These are phyloP conservation scores for Taphrina sp. DNA, from an alignment of 1,139 yeast genomes.

Conservation along the genomic window DNA sequence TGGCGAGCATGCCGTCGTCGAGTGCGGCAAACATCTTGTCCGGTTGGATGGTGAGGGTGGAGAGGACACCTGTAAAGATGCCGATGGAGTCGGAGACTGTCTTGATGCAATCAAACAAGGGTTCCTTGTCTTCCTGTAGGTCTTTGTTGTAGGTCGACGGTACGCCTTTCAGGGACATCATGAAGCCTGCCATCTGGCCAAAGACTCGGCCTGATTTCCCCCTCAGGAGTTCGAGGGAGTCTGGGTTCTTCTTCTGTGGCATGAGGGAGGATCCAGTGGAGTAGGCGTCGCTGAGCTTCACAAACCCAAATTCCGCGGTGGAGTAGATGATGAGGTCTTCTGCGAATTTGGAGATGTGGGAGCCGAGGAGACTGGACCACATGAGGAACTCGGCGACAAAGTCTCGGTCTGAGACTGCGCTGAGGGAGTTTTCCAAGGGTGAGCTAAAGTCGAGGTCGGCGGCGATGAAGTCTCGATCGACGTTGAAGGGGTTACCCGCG, in stretches of 20 bases:
- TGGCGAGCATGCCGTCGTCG: constrained; percentile 98
- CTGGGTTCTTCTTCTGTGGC: constrained; percentile 99
- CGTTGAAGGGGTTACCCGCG: constrained; percentile 98
- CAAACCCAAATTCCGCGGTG: constrained; percentile 94
- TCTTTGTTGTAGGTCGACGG: constrained; percentile 98
- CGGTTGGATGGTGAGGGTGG: constrained; percentile 71
- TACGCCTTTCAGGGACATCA: constrained; percentile 91
- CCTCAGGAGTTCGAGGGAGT: constrained; percentile 86
- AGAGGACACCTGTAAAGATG: constrained; percentile 93
- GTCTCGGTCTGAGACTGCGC: constrained; percentile 96
- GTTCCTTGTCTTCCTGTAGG: constrained; percentile 98
- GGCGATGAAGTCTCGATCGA: constrained; percentile 88
- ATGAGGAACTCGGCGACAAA: constrained; percentile 95
- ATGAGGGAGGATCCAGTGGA: constrained; percentile 96
- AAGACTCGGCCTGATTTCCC: constrained; percentile 97
- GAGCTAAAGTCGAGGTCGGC: constrained; percentile 71
- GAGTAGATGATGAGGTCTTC: constrained; percentile 95
- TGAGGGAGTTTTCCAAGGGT: constrained; percentile 88
- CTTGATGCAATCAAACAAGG: constrained; percentile 82
- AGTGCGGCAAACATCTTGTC: constrained; percentile 80
- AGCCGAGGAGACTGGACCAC: constrained; percentile 95
- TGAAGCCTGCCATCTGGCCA: constrained; percentile 90
- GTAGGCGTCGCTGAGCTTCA: constrained; percentile 92
- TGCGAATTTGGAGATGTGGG: constrained; percentile 87
- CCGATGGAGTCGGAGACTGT: constrained; percentile 91